Percentiles rank a stretch among this genome's conserved stretches.
These are phyloP conservation scores for Lepraria neglecta DNA, from an alignment of 495 filamentous ascomycete genomes.

Conservation along the genomic window DNA sequence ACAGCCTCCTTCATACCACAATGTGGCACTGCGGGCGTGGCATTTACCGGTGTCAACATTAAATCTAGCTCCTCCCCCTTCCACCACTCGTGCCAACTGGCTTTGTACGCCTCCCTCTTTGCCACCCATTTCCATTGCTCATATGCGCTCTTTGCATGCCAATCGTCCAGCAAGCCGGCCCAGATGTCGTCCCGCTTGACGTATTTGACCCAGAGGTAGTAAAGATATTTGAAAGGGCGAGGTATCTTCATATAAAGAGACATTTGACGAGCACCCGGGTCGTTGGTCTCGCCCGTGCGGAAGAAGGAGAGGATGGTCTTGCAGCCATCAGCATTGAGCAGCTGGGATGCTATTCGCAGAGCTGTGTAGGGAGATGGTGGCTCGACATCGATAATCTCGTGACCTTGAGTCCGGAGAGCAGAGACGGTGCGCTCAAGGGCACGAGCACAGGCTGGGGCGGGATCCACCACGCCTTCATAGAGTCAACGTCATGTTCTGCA, in stretches of 20 bases:
- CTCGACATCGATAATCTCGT: slow-evolving; percentile 67
- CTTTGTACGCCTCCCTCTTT: slow-evolving; percentile 69
- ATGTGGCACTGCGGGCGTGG: slow-evolving; percentile 83
- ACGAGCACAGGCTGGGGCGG: slow-evolving; percentile 74
- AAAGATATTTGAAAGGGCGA: slow-evolving; percentile 70
- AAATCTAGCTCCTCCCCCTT: slow-evolving; percentile 63
- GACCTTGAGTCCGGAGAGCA: slow-evolving; percentile 63
- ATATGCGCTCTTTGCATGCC: slow-evolving; percentile 60
- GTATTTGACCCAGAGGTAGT: slow-evolving; percentile 84
- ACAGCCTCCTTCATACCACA: slow-evolving; percentile 82
- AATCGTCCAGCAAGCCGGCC: slow-evolving; percentile 67
- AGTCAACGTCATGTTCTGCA: not conserved
- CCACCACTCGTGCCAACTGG: slow-evolving; percentile 80
- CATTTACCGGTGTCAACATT: slow-evolving; percentile 78
- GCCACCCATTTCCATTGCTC: slow-evolving; percentile 79
- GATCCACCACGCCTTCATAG: slow-evolving; percentile 65
- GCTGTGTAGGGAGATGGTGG: slow-evolving; percentile 66
- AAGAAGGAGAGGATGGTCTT: slow-evolving; percentile 73
- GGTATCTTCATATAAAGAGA: slow-evolving; percentile 65
- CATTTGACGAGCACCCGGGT: slow-evolving; percentile 72
- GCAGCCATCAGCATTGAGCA: slow-evolving; percentile 84
- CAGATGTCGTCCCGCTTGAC: slow-evolving; percentile 67
- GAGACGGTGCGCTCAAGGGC: slow-evolving; percentile 64
- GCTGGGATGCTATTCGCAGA: slow-evolving; percentile 70
- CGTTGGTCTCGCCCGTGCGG: slow-evolving; percentile 70